Conservation (phyloP, 2,329 filamentous ascomycete species). For the Colletotrichum australisinense region DNA sequence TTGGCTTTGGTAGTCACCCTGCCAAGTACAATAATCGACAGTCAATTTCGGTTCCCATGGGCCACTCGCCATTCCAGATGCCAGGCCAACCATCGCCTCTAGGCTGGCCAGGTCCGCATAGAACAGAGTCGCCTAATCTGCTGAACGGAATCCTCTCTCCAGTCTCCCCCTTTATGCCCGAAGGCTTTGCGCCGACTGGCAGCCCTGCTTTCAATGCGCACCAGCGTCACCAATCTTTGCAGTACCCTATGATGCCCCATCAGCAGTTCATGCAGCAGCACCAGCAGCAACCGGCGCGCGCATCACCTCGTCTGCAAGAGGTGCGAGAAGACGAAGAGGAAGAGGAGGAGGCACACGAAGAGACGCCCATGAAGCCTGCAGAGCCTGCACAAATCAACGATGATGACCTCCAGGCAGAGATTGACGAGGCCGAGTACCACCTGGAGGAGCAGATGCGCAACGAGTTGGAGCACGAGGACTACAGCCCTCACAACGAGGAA, state of each 20-base stretch:
- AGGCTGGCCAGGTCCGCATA: conserved; percentile 68
- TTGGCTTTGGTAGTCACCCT: conserved; percentile 71
- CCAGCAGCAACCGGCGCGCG: conserved; percentile 65
- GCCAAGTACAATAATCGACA: conserved; percentile 76
- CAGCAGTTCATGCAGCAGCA: conserved; percentile 67
- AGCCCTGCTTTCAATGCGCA: conserved; percentile 59
- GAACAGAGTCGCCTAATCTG: conserved; percentile 74
- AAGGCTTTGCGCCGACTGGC: conserved; percentile 56
- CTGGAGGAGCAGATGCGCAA: conserved; percentile 83
- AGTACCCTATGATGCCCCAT: conserved; percentile 67
- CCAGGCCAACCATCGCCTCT: conserved; percentile 71
- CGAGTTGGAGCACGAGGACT: conserved; percentile 82
- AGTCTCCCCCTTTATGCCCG: conserved; percentile 70
- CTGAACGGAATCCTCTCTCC: conserved; percentile 71
- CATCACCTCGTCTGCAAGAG: conserved; percentile 75
- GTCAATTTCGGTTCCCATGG: conserved; percentile 75
- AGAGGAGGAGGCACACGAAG: conserved; percentile 69
- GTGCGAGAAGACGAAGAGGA: conserved; percentile 81
- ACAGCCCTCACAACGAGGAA: conserved; percentile 71
- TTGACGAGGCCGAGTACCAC: conserved; percentile 88
- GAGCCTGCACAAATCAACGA: conserved; percentile 57
- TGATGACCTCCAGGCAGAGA: conserved; percentile 86
- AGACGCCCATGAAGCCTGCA: conserved; percentile 66
- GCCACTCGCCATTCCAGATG: conserved; percentile 76
- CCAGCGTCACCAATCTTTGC: conserved; percentile 69